Evolutionary conservation across 2,329 filamentous ascomycete species (phyloP), one percentile per base, ranked within the genome.

Genomic region (Penicillium sp.): DNA sequence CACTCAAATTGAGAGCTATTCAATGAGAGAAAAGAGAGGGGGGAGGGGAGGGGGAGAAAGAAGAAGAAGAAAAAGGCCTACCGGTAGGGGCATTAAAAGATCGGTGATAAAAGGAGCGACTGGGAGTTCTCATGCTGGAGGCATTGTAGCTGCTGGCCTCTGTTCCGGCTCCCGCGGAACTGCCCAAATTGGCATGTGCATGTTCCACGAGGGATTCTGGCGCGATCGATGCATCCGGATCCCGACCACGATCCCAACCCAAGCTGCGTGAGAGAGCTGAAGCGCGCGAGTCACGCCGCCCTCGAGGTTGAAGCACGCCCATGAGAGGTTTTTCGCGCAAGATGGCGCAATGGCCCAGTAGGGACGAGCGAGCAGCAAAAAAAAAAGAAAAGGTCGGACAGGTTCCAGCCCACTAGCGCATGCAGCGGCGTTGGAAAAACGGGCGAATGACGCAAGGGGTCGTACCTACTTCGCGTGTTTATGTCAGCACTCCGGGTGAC

Each of bases 91-190:
- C 65, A 55, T 71, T 68, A 50, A 74, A 70, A n/a, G 72, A 69
- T 13, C 72, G 64, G 47, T 72, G 72, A 41, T 68, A 69, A 51
- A 74, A 74, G 2, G 72, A 74, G 39, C 72, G 66, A 28, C 65
- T 65, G 6, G 72, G 72, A 13, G 72, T 72, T 50, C 66, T 66
- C 44, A 64, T 58, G 48, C 65, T 70, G 35, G 57, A 61, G 27
- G 60, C 62, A 44, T 60, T 61, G 46, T 63, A 59, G 41, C 61
- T 59, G 13, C 61, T 57, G 5, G 65, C 42, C 29, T 67, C 64
- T 6, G 60, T 43, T 18, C 62, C 59, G 35, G 56, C 53, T 25
- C 55, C 56, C 24, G 65, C 59, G 18, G 58, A 57, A 42, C 56
- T 64, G 49, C 59, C 61, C 48, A 60, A 49, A 13, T 58, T 62